Evolutionary conservation across 176 grass and related monocot species (phyloP), one percentile per base, ranked within the genome.

Genomic region (Poa pratensis): DNA sequence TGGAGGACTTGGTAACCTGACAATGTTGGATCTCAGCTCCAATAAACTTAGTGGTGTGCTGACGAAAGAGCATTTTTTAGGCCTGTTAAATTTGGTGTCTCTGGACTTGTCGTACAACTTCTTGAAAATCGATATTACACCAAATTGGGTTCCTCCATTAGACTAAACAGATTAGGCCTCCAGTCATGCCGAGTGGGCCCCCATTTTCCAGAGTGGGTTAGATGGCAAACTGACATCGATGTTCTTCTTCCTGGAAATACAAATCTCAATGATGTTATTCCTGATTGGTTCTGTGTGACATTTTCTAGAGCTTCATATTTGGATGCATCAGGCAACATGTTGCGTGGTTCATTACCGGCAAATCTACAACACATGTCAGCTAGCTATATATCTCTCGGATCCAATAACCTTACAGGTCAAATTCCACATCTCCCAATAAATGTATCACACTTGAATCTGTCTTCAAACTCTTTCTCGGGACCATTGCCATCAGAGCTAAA

Each of bases 131-230:
- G 62, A 1, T 8, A 32, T 34, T 9, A 27, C 27, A 32, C 15
- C 28, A 24, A 6, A 58, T 14, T 88, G 89, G 89, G 30, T 43
- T 84, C 69, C 89, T 76, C 77, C 70, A 12, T 66, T 66, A 34
- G 6, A 34, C 28, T 66, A 18, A 18, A 7, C 27, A 0, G 0
- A 12, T 17, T 65, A 9, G 0, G 3, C 2, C 30, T 65, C 27
- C 0, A 17, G 0, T 65, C 27, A 62, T 62, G 23, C 11, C 0
- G 0, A 76, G 84, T 87, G 13, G 89, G 81, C 0, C 84, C 84
- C 2, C 7, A 9, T 8, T 9, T 62, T 62, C 23, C 59, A 0
- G 0, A 15, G 23, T 62, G 59, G 23, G 11, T 62, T 62, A 62
- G 23, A 62, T 27, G 4, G 59, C 59, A 62, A 4, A 62, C 59